Evolutionary conservation across 1,284 basidiomycete species (phyloP).

Genomic region (Trametes polyzona): DNA sequence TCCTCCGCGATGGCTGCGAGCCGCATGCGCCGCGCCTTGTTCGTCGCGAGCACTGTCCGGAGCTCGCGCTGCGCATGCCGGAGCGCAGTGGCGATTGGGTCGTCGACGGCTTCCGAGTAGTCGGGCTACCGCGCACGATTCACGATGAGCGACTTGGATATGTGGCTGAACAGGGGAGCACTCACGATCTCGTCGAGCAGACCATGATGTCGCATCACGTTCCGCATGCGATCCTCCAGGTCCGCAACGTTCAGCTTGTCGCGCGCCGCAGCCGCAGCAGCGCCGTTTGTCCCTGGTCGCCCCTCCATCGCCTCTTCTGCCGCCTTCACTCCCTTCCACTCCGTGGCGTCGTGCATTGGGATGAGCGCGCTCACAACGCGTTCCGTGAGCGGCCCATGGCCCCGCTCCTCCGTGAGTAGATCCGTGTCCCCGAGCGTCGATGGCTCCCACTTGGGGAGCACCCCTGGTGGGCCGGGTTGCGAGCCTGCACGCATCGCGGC

Average conservation of each 20-base stretch:
- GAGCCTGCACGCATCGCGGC: conserved; percentile 37
- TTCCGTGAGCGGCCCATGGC: conserved; percentile 81
- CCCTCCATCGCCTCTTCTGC: conserved; percentile 85
- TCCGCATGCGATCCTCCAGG: conserved; percentile 68
- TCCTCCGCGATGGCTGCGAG: conserved; percentile 82
- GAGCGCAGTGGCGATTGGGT: conserved; percentile 90
- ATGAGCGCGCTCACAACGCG: conserved; percentile 80
- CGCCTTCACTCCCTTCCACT: conserved; percentile 77
- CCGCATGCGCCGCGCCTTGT: conserved; percentile 81
- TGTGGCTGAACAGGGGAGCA: neutral
- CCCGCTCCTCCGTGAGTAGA: conserved; percentile 67
- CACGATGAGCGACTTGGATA: neutral
- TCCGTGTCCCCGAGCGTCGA: conserved; percentile 70
- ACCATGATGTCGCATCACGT: conserved; percentile 75
- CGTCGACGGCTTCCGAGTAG: conserved; percentile 81
- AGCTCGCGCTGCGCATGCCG: conserved; percentile 89
- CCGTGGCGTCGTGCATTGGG: conserved; percentile 62
- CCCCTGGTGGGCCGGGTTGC: conserved; percentile 40
- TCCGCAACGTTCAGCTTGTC: conserved; percentile 76
- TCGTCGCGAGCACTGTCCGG: conserved; percentile 74
- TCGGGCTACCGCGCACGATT: conserved; percentile 59
- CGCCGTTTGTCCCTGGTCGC: conserved; percentile 71
- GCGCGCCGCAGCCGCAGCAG: conserved; percentile 70
- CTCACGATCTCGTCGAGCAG: conserved; percentile 61
- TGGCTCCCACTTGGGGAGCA: conserved; percentile 70